phyloP scores from a whole-genome alignment of 2,329 filamentous ascomycete genomes.

The Trichoderma asperellum region DNA sequence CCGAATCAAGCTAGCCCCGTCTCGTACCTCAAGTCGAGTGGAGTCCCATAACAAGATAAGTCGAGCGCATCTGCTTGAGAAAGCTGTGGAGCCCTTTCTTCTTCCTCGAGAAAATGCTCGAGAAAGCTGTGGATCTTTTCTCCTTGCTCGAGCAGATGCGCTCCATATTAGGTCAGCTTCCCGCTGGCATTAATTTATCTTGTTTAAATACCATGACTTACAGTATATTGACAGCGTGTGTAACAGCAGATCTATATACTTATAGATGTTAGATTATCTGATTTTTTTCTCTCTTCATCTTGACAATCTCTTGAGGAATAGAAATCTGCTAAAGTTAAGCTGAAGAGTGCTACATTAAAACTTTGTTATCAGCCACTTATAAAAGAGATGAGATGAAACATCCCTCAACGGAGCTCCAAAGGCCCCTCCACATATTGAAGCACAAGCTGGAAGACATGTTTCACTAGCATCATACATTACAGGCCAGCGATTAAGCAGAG shows the following conservation, averaged over 20 bases:
- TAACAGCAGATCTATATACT: no score
- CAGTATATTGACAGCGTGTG: no score
- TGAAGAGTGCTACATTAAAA: neutral
- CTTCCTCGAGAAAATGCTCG: no score
- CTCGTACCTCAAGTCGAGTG: neutral
- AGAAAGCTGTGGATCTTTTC: no score
- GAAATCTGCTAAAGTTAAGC: neutral
- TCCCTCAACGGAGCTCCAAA: neutral
- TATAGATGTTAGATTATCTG: neutral
- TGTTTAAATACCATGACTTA: no score
- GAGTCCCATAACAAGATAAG: no score
- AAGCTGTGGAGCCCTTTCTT: no score
- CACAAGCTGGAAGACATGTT: neutral
- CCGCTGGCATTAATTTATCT: no score
- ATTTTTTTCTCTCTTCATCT: neutral
- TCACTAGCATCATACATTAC: neutral
- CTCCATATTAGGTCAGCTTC: no score
- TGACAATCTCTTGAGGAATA: neutral
- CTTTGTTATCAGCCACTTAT: neutral
- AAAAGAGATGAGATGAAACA: neutral
- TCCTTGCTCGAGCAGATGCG: no score
- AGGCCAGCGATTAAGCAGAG: neutral
- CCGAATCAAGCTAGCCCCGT: neutral
- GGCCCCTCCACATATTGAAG: neutral
- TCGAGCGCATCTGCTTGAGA: no score